Conservation (phyloP, 257 asterid species). For the Fraxinus americana region DNA sequence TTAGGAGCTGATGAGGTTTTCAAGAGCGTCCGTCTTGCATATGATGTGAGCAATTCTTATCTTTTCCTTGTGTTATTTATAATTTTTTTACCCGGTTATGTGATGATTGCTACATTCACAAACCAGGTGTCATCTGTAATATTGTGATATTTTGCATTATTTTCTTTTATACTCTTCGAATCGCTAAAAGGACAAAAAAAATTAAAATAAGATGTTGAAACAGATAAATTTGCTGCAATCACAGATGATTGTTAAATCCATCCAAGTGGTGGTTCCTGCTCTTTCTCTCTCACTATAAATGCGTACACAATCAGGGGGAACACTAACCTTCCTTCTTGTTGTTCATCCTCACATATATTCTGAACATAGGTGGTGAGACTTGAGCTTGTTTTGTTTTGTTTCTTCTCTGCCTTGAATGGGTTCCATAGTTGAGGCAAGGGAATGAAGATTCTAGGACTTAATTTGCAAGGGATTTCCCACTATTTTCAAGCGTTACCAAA, state of each 20-base stretch:
- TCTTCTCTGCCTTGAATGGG: not conserved
- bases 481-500: not conserved
- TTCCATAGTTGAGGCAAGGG: not conserved
- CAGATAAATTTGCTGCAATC: slow-evolving; percentile 1
- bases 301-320: not conserved
- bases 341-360: not conserved
- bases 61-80: not conserved
- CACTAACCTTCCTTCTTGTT: not conserved
- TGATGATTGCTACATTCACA: not conserved
- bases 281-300: not conserved
- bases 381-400: not conserved
- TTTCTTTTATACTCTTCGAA: not conserved
- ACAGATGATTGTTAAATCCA: slow-evolving; percentile 1
- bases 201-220: not conserved
- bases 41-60: slow-evolving; percentile 57
- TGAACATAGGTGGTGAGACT: slow-evolving; percentile 1
- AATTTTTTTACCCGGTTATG: not conserved
- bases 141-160: not conserved
- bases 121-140: not conserved
- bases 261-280: not conserved
- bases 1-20: slow-evolving; percentile 66
- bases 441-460: not conserved
- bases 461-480: not conserved
- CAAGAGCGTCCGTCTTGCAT: slow-evolving; percentile 79
- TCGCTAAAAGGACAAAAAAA: not conserved